Base-by-base conservation (phyloP, 345 rosid species). In the Sisymbrium irio region DNA sequence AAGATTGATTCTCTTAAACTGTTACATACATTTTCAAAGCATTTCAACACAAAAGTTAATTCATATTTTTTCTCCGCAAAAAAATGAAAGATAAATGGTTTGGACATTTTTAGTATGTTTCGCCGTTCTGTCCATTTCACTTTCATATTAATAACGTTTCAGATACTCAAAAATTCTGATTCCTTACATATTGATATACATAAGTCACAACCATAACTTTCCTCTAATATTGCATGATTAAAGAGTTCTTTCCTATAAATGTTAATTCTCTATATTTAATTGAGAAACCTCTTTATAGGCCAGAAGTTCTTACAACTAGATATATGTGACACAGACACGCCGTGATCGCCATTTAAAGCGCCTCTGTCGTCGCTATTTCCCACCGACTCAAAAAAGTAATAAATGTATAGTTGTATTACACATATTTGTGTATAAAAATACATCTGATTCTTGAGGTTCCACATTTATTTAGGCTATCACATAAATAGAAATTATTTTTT, bases 341-440 rank as follows among this genome's bases (percentile, higher is more conserved):
- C 60, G 79, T 76, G 75, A 76, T 55, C 65, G 69, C 60, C 71
- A 69, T 62, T 76, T 76, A 76, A 69, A 62, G 69, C 79, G 69
- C 74, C 69, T 59, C 42, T 75, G 18, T 68, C 69, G 63, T 69
- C 74, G 78, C 74, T 75, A 68, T 45, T 67, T 49, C 39, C 67
- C 69, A 75, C 79, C 79, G 79, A 75, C 59, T 56, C 74, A 49
- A 39, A 57, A 58, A 61, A 20, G 66, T 66, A 66, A 14, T 74
- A 17, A 74, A 74, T 66, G 32, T 37, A 9, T 22, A 22, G 25
- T 22, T 22, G 25, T 22, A 1, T 22, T 73, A 22, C 77, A 73
- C 46, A 44, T 33, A 28, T 41, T 63, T 44, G 71, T 72, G 61
- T 49, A 42, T 46, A 57, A 27, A 37, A 13, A 45, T 41, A 32